Evolutionary conservation across 768 basidiomycete species (phyloP).

Genomic region (Candolleomyces eurysporus): DNA sequence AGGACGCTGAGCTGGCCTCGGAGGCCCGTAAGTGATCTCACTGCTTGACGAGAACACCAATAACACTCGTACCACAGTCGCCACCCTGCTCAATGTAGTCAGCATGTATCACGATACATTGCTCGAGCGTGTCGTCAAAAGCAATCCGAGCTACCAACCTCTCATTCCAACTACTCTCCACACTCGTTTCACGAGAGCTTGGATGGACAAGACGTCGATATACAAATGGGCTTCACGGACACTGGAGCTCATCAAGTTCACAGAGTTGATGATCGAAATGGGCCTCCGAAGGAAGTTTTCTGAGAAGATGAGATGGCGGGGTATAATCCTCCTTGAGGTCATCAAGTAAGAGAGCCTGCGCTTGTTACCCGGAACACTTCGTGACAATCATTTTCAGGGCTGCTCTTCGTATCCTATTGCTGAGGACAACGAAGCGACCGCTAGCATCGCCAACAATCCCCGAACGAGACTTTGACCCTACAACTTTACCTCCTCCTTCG

Average conservation of each 20-base stretch:
- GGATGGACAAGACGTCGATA: conserved; percentile 61
- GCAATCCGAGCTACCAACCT: conserved; percentile 67
- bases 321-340: conserved; percentile 72
- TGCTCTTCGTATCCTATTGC: conserved; percentile 65
- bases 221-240: conserved; percentile 81
- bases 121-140: conserved; percentile 64
- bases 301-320: conserved; percentile 65
- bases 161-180: conserved; percentile 77
- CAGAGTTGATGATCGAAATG: conserved; percentile 91
- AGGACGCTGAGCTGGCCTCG: conserved; percentile 93
- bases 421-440: conserved; percentile 76
- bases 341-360: conserved; percentile 66
- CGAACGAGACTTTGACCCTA: conserved; percentile 84
- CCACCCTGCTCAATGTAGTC: conserved; percentile 80
- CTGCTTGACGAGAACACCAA: conserved; percentile 10
- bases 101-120: conserved; percentile 96
- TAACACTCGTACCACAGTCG: conserved; percentile 52
- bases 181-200: conserved; percentile 87
- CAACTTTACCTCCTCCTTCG: conserved; percentile 49
- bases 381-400: conserved; percentile 45
- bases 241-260: conserved; percentile 75
- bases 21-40: conserved; percentile 76
- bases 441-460: conserved; percentile 77
- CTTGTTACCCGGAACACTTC: background rate
- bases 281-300: conserved; percentile 69